Conservation (phyloP, 345 rosid species). For the Acer negundo region DNA sequence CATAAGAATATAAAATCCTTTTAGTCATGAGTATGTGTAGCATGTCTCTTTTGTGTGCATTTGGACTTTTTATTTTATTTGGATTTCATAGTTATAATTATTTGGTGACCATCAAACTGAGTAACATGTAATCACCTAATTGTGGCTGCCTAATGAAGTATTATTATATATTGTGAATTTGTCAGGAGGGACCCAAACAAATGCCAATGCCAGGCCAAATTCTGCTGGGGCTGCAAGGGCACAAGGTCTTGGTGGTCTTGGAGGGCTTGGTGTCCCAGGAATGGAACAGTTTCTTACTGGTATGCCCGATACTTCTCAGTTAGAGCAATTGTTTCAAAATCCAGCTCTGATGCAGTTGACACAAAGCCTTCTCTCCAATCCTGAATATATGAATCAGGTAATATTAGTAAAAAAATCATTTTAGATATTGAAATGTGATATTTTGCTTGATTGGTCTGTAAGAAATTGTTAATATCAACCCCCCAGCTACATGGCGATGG, state of each 20-base stretch:
- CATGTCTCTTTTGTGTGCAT: neutral
- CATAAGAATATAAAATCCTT: neutral
- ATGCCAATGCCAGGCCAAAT: slow-evolving; percentile 44
- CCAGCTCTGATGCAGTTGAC: slow-evolving; percentile 66
- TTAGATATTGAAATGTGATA: neutral
- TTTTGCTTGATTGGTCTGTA: neutral
- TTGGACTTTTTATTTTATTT: too few relatives aligned
- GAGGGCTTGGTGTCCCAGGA: slow-evolving; percentile 49
- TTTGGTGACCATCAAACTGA: neutral
- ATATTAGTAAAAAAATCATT: neutral
- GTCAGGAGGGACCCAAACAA: slow-evolving; percentile 49
- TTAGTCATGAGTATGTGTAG: neutral
- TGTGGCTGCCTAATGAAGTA: neutral
- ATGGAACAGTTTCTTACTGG: slow-evolving; percentile 49
- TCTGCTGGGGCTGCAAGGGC: slow-evolving; percentile 49
- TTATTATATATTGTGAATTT: slow-evolving; percentile 3
- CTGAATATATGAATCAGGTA: slow-evolving; percentile 76
- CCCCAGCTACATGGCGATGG: too few relatives aligned
- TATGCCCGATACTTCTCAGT: slow-evolving; percentile 41
- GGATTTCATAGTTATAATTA: too few relatives aligned
- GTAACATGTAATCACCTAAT: neutral
- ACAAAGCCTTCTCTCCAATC: slow-evolving; percentile 65
- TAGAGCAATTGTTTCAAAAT: slow-evolving; percentile 65
- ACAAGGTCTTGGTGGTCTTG: slow-evolving; percentile 53
- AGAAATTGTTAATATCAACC: neutral